Conservation (phyloP, 78 protist species). For the Guillardia theta region DNA sequence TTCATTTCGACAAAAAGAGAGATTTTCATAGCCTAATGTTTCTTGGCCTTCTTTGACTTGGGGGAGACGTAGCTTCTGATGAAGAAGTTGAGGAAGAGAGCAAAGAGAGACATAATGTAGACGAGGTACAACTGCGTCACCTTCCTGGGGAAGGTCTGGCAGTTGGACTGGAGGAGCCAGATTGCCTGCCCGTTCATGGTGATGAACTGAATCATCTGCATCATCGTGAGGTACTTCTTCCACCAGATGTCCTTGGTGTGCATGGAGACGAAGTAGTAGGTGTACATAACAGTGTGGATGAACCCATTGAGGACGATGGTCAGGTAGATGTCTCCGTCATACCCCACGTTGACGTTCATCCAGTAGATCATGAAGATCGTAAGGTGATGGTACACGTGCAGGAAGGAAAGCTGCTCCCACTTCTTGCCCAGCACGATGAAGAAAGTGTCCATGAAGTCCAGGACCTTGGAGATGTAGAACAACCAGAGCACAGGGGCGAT, state of each 20-base stretch:
- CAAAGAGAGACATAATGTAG: constrained; percentile 45
- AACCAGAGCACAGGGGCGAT: constrained; percentile 41
- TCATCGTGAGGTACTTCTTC: constrained; percentile 37
- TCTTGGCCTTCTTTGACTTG: neutral
- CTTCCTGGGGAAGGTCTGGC: neutral
- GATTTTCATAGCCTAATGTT: too few species aligned
- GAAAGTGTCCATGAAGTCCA: constrained; percentile 56
- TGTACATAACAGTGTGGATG: constrained; percentile 57
- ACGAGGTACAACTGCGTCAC: neutral
- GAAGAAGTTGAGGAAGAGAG: constrained; percentile 45
- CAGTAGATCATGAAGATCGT: constrained; percentile 40
- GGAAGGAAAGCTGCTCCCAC: constrained; percentile 47
- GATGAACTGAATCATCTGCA: constrained; percentile 49
- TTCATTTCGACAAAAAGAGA: too few species aligned
- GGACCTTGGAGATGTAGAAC: constrained; percentile 46
- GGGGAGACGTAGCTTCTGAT: neutral
- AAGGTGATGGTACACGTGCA: constrained; percentile 63
- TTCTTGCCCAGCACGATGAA: constrained; percentile 57
- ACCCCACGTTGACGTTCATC: constrained; percentile 26
- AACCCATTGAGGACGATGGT: constrained; percentile 2
- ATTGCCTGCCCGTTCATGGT: constrained; percentile 24
- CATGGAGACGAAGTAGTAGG: constrained; percentile 42
- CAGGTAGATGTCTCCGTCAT: constrained; percentile 43
- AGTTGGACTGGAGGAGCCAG: neutral
- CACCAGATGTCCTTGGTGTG: neutral